phyloP scores from a whole-genome alignment of 2,329 filamentous ascomycete species.

The Neodidymelliopsis sp. region DNA sequence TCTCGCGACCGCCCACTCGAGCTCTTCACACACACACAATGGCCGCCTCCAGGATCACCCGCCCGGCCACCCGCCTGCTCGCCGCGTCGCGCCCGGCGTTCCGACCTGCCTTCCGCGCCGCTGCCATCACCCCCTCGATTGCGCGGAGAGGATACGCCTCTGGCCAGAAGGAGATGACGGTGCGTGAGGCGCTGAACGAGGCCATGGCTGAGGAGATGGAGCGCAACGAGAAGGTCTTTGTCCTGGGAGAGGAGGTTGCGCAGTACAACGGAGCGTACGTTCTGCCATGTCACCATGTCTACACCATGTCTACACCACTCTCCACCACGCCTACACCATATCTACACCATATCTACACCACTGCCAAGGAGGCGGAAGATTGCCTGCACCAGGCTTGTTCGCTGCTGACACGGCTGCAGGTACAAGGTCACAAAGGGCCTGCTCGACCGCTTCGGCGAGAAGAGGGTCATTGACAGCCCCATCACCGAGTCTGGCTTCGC shows the following conservation, averaged over 20 bases:
- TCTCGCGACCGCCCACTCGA: conserved; percentile 28
- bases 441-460: conserved; percentile 94
- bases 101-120: conserved; percentile 61
- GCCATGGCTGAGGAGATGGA: conserved; percentile 97
- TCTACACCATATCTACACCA: too few species aligned
- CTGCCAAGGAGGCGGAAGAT: too few species aligned
- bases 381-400: background rate
- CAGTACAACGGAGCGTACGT: conserved; percentile 97
- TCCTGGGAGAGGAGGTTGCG: conserved; percentile 97
- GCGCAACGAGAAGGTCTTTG: conserved; percentile 90
- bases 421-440: conserved; percentile 99
- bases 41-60: conserved; percentile 68
- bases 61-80: conserved; percentile 69
- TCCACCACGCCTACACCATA: too few species aligned
- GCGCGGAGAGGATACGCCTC: conserved; percentile 65
- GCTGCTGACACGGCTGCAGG: conserved; percentile 56
- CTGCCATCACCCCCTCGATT: conserved; percentile 57
- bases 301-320: too few species aligned
- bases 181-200: conserved; percentile 97
- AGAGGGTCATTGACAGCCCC: conserved; percentile 96
- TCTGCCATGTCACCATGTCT: too few species aligned
- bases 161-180: conserved; percentile 88
- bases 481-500: conserved; percentile 97
- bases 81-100: conserved; percentile 62
- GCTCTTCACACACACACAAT: conserved; percentile 51